A percentile compares a stretch with the other conserved stretches of the same genome.
Conservation (phyloP, 371 early-diverging fungal genomes). For the Actinomortierella ambigua region DNA sequence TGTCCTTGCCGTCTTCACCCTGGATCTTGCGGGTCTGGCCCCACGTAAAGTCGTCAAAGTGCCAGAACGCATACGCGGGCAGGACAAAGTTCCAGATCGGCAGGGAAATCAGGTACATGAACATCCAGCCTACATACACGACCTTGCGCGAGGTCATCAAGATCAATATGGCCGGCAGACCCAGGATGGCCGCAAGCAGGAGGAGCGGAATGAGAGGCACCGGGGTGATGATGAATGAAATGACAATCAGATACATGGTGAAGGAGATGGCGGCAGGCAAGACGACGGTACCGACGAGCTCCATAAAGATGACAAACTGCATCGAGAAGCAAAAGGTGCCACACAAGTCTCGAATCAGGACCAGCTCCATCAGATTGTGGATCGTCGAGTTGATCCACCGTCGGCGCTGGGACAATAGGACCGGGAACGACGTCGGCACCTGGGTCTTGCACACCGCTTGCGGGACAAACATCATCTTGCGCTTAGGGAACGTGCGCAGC, state of each 20-base stretch:
- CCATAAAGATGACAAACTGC: constrained; percentile 97
- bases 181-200: constrained; percentile 79
- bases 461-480: constrained; percentile 95
- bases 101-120: constrained; percentile 89
- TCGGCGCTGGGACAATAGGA: constrained; percentile 94
- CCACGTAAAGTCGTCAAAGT: constrained; percentile 99
- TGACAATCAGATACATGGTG: constrained; percentile 54
- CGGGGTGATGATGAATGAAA: constrained; percentile 55
- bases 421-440: constrained; percentile 90
- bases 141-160: constrained; percentile 85
- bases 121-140: constrained; percentile 94
- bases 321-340: constrained; percentile 98
- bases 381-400: constrained; percentile 99
- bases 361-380: constrained; percentile 94
- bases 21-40: constrained; percentile 93
- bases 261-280: constrained; percentile 91
- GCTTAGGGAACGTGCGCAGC: constrained; percentile 93
- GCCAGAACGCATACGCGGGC: constrained; percentile 98
- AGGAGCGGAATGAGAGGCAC: constrained; percentile 72
- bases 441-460: constrained; percentile 93
- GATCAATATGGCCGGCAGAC: constrained; percentile 90
- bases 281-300: constrained; percentile 95
- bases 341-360: constrained; percentile 91
- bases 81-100: constrained; percentile 98
- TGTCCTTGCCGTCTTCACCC: constrained; percentile 64